A percentile compares a stretch with the other conserved stretches of the same genome.
These are phyloP conservation scores for Aspergillus fischeri DNA, from an alignment of 2,329 filamentous ascomycete genomes.

Conservation along the genomic window DNA sequence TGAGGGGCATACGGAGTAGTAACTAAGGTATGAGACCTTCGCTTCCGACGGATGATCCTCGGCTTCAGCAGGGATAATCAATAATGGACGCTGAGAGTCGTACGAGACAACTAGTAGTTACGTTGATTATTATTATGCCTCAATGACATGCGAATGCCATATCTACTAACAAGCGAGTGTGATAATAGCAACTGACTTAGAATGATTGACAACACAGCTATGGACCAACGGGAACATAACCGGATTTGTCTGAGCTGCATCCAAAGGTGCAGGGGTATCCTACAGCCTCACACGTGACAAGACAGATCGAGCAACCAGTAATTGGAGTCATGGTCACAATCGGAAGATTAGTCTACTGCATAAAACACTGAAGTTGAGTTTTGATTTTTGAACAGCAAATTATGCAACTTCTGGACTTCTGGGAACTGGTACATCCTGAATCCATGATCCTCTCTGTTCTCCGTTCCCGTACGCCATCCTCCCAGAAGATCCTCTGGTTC, in stretches of 20 bases:
- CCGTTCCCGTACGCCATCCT: not conserved
- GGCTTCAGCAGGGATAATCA: not conserved
- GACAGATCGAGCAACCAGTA: not conserved
- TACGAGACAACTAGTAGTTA: not conserved
- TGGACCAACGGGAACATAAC: not conserved
- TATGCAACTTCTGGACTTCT: not conserved
- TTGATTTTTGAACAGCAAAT: not conserved
- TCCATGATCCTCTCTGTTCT: not conserved
- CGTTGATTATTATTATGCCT: not conserved
- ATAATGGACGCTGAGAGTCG: not conserved
- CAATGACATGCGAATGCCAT: not conserved
- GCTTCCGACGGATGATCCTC: not conserved
- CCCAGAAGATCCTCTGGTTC: conserved; percentile 1
- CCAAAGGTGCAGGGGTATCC: not conserved
- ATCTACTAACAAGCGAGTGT: not conserved
- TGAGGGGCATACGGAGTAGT: not conserved
- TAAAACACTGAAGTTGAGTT: not conserved
- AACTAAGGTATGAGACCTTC: not conserved
- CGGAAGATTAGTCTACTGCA: not conserved
- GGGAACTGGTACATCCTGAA: no score
- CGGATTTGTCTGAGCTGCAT: not conserved
- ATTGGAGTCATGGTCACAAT: not conserved
- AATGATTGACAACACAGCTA: not conserved
- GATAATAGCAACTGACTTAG: not conserved
- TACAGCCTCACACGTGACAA: not conserved